Evolutionary conservation across 768 basidiomycete species (phyloP), one percentile per base, ranked within the genome.

Genomic region (Naganishia friedmannii): DNA sequence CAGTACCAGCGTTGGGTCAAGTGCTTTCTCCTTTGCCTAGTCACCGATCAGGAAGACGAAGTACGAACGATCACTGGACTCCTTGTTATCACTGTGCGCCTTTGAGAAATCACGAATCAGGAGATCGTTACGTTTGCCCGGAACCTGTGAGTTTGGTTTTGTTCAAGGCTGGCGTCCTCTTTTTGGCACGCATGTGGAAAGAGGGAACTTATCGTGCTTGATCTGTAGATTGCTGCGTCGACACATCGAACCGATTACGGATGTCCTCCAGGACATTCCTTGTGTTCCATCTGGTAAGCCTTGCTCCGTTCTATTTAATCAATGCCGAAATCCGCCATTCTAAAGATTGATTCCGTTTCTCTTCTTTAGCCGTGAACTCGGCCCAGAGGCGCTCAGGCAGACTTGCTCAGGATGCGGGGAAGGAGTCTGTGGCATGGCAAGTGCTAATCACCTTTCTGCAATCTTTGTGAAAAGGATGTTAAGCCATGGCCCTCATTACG

Each of bases 231-330:
- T 53, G 31, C 37, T 19, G 29, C 48, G 48, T 51, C 31, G 48
- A 66, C 65, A 26, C 57, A 46, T 34, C 32, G 55, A n/a, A 60
- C 57, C 23, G 68, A 69, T 34, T 60, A 55, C 45, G 42, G 68
- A 32, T 53, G 55, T 32, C 68, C 68, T 32, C 55, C 55, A 29
- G 68, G 68, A 29, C 68, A 69, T 57, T 45, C 45, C 45, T 28
- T 69, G 37, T 69, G 68, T 28, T 69, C 68, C 0, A 48, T 69
- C 34, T 69, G 68, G 68, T 60, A 60, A 29, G 68, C 23, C 48
- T 32, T 23, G 29, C 31, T 28, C 7, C 21, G 8, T 4, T 57
- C 29, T 32, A 7, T 10, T n/a, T 19, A n/a, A 29, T 34, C 28
- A n/a, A 7, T 8, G 31, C 3, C 29, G 15, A 6, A 2, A 15